Evolutionary conservation across 140 eudicot genomes (phyloP).

Genomic region (Bidens hawaiensis): DNA sequence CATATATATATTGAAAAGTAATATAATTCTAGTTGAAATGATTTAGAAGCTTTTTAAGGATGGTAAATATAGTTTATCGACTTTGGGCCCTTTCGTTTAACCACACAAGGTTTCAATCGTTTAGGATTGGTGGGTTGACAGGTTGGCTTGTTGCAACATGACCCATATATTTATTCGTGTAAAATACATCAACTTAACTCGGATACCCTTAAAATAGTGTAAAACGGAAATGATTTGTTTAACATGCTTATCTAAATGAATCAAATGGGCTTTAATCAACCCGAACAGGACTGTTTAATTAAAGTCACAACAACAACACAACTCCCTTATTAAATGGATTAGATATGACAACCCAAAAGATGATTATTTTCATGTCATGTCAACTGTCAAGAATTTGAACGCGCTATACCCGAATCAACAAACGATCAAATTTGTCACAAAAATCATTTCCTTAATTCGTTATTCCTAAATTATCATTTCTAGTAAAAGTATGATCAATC

Average conservation of each 20-base stretch:
- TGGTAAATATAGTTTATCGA: not conserved
- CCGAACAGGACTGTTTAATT: not conserved
- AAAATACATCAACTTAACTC: not conserved
- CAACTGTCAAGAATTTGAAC: too few relatives aligned
- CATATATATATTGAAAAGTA: not conserved
- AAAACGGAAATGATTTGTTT: not conserved
- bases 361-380: not conserved
- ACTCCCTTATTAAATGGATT: not conserved
- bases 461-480: not conserved
- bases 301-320: too few relatives aligned
- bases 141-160: not conserved
- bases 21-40: not conserved
- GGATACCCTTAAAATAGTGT: not conserved
- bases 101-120: too few relatives aligned
- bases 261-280: not conserved
- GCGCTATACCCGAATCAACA: not conserved
- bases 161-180: not conserved
- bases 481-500: not conserved
- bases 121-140: too few relatives aligned
- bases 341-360: not conserved
- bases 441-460: not conserved
- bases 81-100: too few relatives aligned
- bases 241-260: not conserved
- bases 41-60: not conserved
- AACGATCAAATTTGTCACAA: not conserved